These are phyloP conservation scores for Coprinopsis sp. DNA, from an alignment of 768 basidiomycete species.

Conservation along the genomic window DNA sequence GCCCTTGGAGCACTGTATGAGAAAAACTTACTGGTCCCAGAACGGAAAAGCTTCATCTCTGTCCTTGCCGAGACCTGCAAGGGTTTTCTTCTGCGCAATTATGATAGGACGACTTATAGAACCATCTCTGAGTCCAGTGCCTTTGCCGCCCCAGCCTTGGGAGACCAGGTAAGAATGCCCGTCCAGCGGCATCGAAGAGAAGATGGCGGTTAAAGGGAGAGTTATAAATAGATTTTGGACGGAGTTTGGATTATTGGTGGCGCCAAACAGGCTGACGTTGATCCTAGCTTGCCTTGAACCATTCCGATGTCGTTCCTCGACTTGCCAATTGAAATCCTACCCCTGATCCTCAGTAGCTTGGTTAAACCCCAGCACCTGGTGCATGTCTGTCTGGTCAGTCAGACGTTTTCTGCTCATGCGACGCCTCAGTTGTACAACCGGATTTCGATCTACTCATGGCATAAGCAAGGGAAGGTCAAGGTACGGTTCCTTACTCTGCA, in stretches of 20 bases:
- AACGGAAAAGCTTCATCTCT: constrained; percentile 95
- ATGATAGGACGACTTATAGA: constrained; percentile 74
- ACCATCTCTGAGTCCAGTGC: constrained; percentile 78
- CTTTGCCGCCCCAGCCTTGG: constrained; percentile 88
- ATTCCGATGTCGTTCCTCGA: constrained; percentile 35
- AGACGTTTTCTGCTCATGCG: constrained; percentile 48
- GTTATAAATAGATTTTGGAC: not conserved
- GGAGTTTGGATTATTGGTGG: not conserved
- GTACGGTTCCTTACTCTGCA: constrained; percentile 26
- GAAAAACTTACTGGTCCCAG: constrained; percentile 86
- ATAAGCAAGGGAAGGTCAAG: constrained; percentile 58
- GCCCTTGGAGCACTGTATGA: no score
- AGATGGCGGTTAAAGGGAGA: not conserved
- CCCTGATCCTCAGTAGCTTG: constrained; percentile 48
- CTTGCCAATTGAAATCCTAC: constrained; percentile 64
- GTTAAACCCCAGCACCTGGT: constrained; percentile 50
- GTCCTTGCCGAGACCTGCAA: constrained; percentile 88
- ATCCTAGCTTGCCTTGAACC: not conserved
- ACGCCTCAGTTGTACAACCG: constrained; percentile 50
- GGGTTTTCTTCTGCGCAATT: constrained; percentile 77
- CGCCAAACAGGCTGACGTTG: not conserved
- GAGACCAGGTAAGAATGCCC: constrained; percentile 66
- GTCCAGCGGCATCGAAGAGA: constrained; percentile 56
- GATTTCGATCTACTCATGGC: constrained; percentile 66
- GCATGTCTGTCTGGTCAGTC: constrained; percentile 52